Base-by-base conservation (phyloP, 352 stramenopile species). In the Phytophthora cryptogea region DNA sequence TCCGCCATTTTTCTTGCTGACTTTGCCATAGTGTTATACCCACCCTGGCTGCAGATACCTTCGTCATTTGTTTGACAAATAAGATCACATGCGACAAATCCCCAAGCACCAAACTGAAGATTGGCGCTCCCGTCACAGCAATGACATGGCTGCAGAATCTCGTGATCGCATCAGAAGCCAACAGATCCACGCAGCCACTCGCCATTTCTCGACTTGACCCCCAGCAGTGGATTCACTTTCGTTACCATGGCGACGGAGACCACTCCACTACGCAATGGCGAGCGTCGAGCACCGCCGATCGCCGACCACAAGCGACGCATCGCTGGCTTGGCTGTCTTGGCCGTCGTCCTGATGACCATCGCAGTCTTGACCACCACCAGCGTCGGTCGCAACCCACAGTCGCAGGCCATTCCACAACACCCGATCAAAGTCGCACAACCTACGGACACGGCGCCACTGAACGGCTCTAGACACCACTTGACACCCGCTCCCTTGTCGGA, bases 161-260 rank as follows among this genome's bases (percentile, higher is more conserved):
- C 13, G n/a, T 14, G 36, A 41, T 41, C 36, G 36, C 36, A 41
- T 8, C 13, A 14, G 36, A 39, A n/a, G 33, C 33, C 33, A 37
- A 13, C 32, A 10, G 31, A 36, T 11, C 7, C 14, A 8, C 28
- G n/a, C n/a, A n/a, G n/a, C n/a, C n/a, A n/a, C n/a, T n/a, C n/a
- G 14, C 43, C 43, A 49, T 28, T 35, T n/a, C 6, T 41, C 20
- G 14, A 41, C 17, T 41, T 2, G 7, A 8, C 0, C 9, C 36
- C 13, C 4, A 10, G 33, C 4, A 39, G 33, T 36, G 8, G 9
- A 36, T 36, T 36, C 35, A 13, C 35, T 41, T 36, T 36, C 28
- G 37, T 31, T 45, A 44, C 10, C 20, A 73, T 73, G 65, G 42
- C 44, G 33, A 70, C 61, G 8, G 66, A 74, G 55, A 54, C 49